Evolutionary conservation across 768 basidiomycete species (phyloP).

Genomic region (Trametes gibbosa): DNA sequence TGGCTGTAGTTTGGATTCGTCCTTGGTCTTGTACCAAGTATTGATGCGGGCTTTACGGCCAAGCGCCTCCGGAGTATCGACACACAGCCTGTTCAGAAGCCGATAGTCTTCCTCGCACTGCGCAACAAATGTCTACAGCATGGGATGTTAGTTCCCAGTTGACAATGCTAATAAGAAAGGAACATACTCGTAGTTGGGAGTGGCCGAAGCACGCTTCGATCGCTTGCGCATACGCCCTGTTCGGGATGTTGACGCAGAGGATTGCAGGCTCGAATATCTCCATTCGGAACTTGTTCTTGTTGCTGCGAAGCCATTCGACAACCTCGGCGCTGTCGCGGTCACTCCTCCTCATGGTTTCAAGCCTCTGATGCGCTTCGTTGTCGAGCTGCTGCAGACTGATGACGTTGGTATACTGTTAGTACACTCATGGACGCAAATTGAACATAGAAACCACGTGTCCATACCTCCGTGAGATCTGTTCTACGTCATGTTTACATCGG

Average conservation of each 20-base stretch:
- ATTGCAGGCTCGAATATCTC: slow-evolving; percentile 85
- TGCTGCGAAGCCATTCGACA: slow-evolving; percentile 69
- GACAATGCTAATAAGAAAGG: slow-evolving; percentile 6
- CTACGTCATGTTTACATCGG: slow-evolving; percentile 32
- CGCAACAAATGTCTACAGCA: slow-evolving; percentile 73
- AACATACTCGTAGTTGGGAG: slow-evolving; percentile 58
- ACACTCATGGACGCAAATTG: no score
- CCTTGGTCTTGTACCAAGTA: slow-evolving; percentile 60
- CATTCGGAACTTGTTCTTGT: slow-evolving; percentile 67
- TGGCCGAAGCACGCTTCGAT: slow-evolving; percentile 70
- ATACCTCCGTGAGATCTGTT: slow-evolving; percentile 20
- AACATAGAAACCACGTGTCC: background rate
- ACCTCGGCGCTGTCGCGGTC: slow-evolving; percentile 63
- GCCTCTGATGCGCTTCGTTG: slow-evolving; percentile 54
- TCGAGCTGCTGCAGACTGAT: slow-evolving; percentile 54
- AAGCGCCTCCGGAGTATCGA: slow-evolving; percentile 54
- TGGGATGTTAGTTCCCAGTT: background rate
- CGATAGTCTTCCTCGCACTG: slow-evolving; percentile 82
- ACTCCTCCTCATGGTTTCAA: slow-evolving; percentile 48
- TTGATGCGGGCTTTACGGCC: slow-evolving; percentile 56
- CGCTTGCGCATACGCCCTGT: slow-evolving; percentile 57
- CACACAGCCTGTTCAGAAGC: slow-evolving; percentile 62
- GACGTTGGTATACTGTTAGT: background rate
- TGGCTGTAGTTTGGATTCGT: slow-evolving; percentile 34
- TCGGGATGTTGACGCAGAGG: slow-evolving; percentile 67